Conservation (phyloP, 352 stramenopile genomes). For the Phytophthora cajani region DNA sequence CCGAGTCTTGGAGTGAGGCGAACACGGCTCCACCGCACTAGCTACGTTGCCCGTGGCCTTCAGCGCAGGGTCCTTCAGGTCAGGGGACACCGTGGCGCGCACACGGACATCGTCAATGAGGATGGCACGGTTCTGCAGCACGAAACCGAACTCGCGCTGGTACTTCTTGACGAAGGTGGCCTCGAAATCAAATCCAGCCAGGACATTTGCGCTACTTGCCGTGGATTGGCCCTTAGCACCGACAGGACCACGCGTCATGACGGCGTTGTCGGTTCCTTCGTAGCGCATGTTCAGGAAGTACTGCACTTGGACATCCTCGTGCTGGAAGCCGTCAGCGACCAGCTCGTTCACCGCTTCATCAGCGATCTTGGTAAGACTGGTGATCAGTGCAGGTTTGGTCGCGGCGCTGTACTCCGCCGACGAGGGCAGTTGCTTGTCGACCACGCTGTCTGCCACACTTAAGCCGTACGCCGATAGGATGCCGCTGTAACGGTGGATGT, state of each 20-base stretch:
- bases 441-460: conserved; percentile 96
- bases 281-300: conserved; percentile 99
- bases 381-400: conserved; percentile 60
- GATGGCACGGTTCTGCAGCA: conserved; percentile 92
- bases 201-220: conserved; percentile 28
- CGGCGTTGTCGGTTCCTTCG: conserved; percentile 97
- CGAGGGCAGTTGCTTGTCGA: conserved; percentile 95
- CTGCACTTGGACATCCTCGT: conserved; percentile 93
- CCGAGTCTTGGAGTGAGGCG: conserved; percentile 66
- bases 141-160: conserved; percentile 98
- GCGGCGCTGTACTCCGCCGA: conserved; percentile 65
- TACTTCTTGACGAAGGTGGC: conserved; percentile 93
- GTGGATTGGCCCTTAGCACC: conserved; percentile 48
- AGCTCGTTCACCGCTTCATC: conserved; percentile 74
- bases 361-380: conserved; percentile 57
- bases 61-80: conserved; percentile 51
- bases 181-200: conserved; percentile 86
- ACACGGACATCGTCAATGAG: conserved; percentile 98
- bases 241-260: conserved; percentile 93
- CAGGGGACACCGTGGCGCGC: conserved; percentile 91
- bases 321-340: conserved; percentile 81
- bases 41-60: conserved; percentile 4
- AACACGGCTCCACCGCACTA: conserved; percentile 32
- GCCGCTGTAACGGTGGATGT: conserved; percentile 98
- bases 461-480: conserved; percentile 98